Evolutionary conservation across 2,329 filamentous ascomycete genomes (phyloP), one percentile per base, ranked within the genome.

Genomic region (Paracoccidioides brasiliensis): DNA sequence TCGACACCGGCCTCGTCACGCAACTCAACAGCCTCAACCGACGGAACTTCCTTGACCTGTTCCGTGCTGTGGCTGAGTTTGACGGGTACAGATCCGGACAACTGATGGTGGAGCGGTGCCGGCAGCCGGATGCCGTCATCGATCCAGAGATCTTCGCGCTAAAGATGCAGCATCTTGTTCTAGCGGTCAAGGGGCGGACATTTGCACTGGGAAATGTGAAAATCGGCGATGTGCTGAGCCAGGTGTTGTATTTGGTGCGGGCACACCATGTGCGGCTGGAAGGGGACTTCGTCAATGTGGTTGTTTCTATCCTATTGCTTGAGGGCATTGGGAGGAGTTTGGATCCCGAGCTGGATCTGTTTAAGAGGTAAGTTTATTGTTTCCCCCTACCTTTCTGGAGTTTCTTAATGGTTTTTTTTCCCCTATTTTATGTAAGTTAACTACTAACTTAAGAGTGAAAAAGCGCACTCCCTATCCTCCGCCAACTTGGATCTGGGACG

Each of bases 251-350:
- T 57, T 96, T 98, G 90, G 93, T 98, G 35, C 82, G 93, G 55
- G 76, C 78, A 8, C 93, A 98, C 68, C 93, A 98, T 67, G 93
- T 98, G 3, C 80, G 93, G 7, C 80, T 98, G 52, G 93, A 98
- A 70, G 93, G 93, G 7, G 93, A 98, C 69, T 98, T 97, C 67
- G 90, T 98, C 67, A 98, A 98, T 66, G 93, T 98, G 4, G 91
- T 98, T 35, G 85, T 98, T 57, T 95, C 89, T 57, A 96, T 97
- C 54, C 74, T 98, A 38, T 78, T 98, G 2, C 78, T 98, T 1
- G 93, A 98, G 69, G 93, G 93, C 5, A 98, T 97, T 64, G 93
- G 93, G 0, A 80, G 93, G 58, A 88, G 79, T 57, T 73, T 98
- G 14, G 85, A 97, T 68, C 91, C 93, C 0, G 78, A 91, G 54